Evolutionary conservation across 2,329 filamentous ascomycete genomes (phyloP).

Genomic region (Phoma herbarum): DNA sequence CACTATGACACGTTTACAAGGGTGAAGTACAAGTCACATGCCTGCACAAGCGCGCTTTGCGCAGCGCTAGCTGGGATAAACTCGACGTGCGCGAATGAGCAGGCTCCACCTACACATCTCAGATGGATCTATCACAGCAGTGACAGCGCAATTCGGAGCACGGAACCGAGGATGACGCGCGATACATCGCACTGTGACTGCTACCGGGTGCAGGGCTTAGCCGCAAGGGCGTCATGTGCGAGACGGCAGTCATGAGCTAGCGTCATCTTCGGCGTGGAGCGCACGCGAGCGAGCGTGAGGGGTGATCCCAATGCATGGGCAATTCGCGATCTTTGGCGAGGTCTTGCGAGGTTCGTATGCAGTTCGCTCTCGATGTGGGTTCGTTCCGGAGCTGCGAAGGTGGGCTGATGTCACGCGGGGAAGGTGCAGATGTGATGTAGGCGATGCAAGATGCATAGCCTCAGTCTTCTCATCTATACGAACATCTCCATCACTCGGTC

Average conservation of each 20-base stretch:
- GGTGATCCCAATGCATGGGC: conserved; percentile 2
- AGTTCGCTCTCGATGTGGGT: background rate
- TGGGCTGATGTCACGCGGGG: background rate
- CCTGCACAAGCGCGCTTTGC: conserved; percentile 13
- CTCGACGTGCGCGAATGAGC: conserved; percentile 5
- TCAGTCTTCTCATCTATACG: no score
- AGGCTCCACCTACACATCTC: background rate
- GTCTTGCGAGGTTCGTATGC: conserved; percentile 1
- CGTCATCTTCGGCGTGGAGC: conserved; percentile 1
- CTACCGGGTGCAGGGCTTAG: background rate
- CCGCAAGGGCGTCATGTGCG: conserved; percentile 12
- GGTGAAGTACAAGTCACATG: conserved; percentile 15
- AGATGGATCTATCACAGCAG: background rate
- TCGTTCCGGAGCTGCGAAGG: background rate
- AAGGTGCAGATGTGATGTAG: background rate
- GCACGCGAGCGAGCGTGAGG: conserved; percentile 4
- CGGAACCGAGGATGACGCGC: background rate
- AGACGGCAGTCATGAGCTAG: conserved; percentile 9
- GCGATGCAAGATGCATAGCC: conserved; percentile 4
- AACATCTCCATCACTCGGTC: no score
- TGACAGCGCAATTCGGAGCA: background rate
- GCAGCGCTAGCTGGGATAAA: background rate
- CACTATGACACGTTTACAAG: background rate
- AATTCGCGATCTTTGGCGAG: background rate
- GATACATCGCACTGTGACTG: no score